phyloP scores from a whole-genome alignment of 2,329 filamentous ascomycete species.

The Gaeumannomyces tritici region DNA sequence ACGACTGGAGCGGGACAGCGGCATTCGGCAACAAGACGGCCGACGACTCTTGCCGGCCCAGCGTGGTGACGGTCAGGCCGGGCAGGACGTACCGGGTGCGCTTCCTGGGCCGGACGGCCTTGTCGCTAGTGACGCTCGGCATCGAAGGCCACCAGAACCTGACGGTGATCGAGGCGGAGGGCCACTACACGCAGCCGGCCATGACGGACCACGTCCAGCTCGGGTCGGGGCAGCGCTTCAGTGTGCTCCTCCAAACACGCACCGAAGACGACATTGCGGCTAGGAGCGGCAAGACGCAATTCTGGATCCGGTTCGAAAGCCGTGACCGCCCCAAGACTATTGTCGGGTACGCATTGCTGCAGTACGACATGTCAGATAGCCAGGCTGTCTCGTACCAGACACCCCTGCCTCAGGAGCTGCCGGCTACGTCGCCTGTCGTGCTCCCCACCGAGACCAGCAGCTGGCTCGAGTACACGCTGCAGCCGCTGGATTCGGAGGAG shows the following conservation, averaged over 20 bases:
- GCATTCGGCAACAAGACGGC: slow-evolving; percentile 19
- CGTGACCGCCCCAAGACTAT: slow-evolving; percentile 35
- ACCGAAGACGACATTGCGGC: slow-evolving; percentile 29
- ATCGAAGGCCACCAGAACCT: slow-evolving; percentile 48
- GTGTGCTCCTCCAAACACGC: slow-evolving; percentile 45
- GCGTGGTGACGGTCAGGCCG: slow-evolving; percentile 48
- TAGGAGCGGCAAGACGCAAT: slow-evolving; percentile 20
- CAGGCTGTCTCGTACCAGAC: not conserved
- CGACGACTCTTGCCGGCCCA: slow-evolving; percentile 29
- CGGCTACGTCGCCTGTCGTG: slow-evolving; percentile 18
- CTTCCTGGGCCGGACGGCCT: slow-evolving; percentile 40
- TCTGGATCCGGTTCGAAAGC: slow-evolving; percentile 34
- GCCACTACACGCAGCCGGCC: slow-evolving; percentile 39
- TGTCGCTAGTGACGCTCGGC: slow-evolving; percentile 26
- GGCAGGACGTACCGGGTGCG: slow-evolving; percentile 52
- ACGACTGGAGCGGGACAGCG: slow-evolving; percentile 37
- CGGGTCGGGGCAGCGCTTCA: slow-evolving; percentile 50
- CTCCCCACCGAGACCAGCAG: slow-evolving; percentile 23
- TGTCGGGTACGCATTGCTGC: slow-evolving; percentile 38
- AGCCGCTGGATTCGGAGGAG: not conserved
- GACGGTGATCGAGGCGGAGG: slow-evolving; percentile 52
- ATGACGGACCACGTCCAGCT: slow-evolving; percentile 42
- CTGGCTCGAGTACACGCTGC: slow-evolving; percentile 34
- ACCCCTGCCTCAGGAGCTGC: slow-evolving; percentile 10
- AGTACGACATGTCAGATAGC: slow-evolving; percentile 21